These are phyloP conservation scores for Plicaturopsis crispa DNA, from an alignment of 768 basidiomycete species.

Conservation along the genomic window DNA sequence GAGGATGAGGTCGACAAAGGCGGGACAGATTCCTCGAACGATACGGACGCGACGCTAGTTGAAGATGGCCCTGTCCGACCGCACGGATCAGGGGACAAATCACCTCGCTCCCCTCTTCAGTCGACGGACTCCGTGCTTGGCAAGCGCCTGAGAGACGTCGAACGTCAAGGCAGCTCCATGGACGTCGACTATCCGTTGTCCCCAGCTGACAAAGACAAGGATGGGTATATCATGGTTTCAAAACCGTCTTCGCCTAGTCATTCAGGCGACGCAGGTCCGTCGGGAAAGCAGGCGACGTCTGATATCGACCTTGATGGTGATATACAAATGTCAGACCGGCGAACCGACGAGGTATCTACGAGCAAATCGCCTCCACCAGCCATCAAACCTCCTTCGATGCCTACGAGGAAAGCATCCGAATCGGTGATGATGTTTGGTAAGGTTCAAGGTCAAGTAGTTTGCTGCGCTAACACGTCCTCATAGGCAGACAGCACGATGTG, in stretches of 20 bases:
- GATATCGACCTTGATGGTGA: too few species aligned
- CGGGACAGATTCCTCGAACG: conserved; percentile 76
- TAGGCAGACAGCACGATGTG: conserved; percentile 95
- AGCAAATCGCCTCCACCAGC: too few species aligned
- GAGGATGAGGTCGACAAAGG: conserved; percentile 70
- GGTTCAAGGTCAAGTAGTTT: not conserved
- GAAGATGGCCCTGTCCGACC: conserved; percentile 52
- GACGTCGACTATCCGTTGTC: conserved; percentile 44
- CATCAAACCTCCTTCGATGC: conserved; percentile 50
- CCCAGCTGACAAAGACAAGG: conserved; percentile 28
- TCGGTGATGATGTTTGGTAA: conserved; percentile 70
- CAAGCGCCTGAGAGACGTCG: conserved; percentile 53
- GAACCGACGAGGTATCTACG: too few species aligned
- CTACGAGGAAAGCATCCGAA: conserved; percentile 54
- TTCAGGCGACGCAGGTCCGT: conserved; percentile 28
- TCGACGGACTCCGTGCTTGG: conserved; percentile 55
- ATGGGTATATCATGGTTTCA: conserved; percentile 33
- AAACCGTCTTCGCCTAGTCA: conserved; percentile 26
- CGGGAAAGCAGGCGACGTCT: too few species aligned
- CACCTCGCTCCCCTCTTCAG: conserved; percentile 13
- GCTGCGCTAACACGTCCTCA: conserved; percentile 4
- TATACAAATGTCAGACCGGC: too few species aligned
- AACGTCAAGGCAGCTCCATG: conserved; percentile 36
- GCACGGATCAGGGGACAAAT: conserved; percentile 10
- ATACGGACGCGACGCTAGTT: conserved; percentile 84